Conservation (phyloP, 352 stramenopile genomes). For the Phytophthora palmivora region DNA sequence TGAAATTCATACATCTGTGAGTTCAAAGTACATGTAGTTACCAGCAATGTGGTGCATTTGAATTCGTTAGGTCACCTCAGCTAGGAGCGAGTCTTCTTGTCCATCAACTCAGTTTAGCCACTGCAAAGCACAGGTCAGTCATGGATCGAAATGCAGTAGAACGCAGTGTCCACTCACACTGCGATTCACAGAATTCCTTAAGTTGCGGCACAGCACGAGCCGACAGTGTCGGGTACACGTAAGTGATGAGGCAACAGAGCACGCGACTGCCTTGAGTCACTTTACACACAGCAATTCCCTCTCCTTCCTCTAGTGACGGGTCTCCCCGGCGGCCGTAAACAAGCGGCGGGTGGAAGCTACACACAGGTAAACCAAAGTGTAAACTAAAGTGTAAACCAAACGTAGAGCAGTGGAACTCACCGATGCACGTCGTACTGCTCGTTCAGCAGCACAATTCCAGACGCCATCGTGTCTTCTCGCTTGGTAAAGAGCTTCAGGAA, state of each 20-base stretch:
- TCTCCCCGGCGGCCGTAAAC: slow-evolving; percentile 81
- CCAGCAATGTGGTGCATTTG: too few species aligned
- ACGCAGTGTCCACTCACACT: slow-evolving; percentile 8
- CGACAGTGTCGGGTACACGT: slow-evolving; percentile 82
- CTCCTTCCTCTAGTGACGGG: slow-evolving; percentile 64
- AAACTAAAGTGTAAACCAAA: slow-evolving; percentile 5
- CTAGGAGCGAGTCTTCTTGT: background rate
- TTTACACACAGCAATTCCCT: slow-evolving; percentile 76
- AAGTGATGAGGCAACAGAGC: slow-evolving; percentile 83
- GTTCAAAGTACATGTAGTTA: too few species aligned
- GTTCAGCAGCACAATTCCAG: slow-evolving; percentile 70
- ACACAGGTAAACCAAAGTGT: background rate
- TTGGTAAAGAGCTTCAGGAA: slow-evolving; percentile 79
- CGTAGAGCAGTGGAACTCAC: slow-evolving; percentile 32
- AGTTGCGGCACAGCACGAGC: slow-evolving; percentile 78
- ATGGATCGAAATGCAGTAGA: background rate
- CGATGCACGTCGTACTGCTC: slow-evolving; percentile 88
- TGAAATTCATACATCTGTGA: slow-evolving; percentile 2
- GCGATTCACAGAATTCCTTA: slow-evolving; percentile 78
- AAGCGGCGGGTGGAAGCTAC: slow-evolving; percentile 78
- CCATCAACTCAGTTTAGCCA: slow-evolving; percentile 18
- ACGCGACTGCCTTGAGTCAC: slow-evolving; percentile 53
- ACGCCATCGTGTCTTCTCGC: slow-evolving; percentile 77
- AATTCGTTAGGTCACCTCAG: slow-evolving; percentile 10
- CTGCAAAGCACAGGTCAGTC: slow-evolving; percentile 8